Conservation (phyloP, 176 grass and related monocot genomes). For the maize (Zea mays) region Zm-B73-REFERENCE-NAM-5.0 NC_050096.1:240289501-240290000, state of each 20-base stretch:
- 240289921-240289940: constrained; percentile 61
- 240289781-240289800: background rate
- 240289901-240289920: constrained; percentile 81
- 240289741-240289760: constrained; percentile 10
- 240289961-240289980: background rate
- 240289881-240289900: constrained; percentile 96
- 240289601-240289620: background rate
- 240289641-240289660: constrained; percentile 95
- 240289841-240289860: constrained; percentile 84
- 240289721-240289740: background rate
- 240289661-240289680: constrained; percentile 96
- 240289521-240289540: background rate
- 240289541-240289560: background rate
- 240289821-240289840: constrained; percentile 97
- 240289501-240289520: background rate
- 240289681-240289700: constrained; percentile 97
- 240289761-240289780: background rate
- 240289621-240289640: constrained; percentile 50
- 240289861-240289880: constrained; percentile 96
- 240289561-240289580: background rate
- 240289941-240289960: constrained; percentile 11
- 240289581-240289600: background rate
- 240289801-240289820: constrained; percentile 33
- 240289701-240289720: constrained; percentile 97
- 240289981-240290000: background rate